Evolutionary conservation across 1,284 basidiomycete species (phyloP).

Genomic region (Leccinum angustisporum): DNA sequence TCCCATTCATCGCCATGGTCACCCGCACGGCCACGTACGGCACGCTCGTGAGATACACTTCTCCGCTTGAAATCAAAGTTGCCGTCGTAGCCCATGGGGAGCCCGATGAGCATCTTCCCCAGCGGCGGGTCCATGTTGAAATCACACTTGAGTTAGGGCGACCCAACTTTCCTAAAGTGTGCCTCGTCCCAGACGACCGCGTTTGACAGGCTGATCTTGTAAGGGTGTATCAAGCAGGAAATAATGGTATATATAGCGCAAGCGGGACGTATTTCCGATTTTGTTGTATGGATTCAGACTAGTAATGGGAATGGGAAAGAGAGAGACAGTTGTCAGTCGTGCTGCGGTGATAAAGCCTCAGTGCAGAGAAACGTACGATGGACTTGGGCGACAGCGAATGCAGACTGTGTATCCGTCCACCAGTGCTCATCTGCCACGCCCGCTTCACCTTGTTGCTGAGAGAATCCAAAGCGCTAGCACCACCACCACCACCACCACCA

Average conservation of each 20-base stretch:
- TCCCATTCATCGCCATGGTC: slow-evolving; percentile 91
- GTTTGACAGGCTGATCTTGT: slow-evolving; percentile 87
- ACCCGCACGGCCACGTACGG: slow-evolving; percentile 96
- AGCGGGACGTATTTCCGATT: slow-evolving; percentile 83
- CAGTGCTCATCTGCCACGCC: slow-evolving; percentile 7
- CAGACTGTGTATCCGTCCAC: slow-evolving; percentile 43
- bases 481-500: not conserved
- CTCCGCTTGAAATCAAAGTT: slow-evolving; percentile 94
- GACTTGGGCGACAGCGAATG: slow-evolving; percentile 68
- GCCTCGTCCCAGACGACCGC: slow-evolving; percentile 98
- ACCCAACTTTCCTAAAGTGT: slow-evolving; percentile 96
- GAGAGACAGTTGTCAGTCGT: not conserved
- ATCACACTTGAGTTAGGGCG: slow-evolving; percentile 94
- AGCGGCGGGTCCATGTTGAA: slow-evolving; percentile 96
- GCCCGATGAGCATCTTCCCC: slow-evolving; percentile 97
- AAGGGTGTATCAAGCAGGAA: slow-evolving; percentile 92
- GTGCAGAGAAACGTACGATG: slow-evolving; percentile 48
- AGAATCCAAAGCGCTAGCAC: slow-evolving; percentile 1
- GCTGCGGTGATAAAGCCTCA: slow-evolving; percentile 5
- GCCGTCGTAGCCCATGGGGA: slow-evolving; percentile 92
- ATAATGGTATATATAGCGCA: slow-evolving; percentile 84
- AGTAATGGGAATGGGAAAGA: too few species aligned
- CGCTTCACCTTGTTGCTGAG: slow-evolving; percentile 22
- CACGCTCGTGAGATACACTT: slow-evolving; percentile 79
- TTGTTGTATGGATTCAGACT: slow-evolving; percentile 80